Evolutionary conservation across 2,329 filamentous ascomycete species (phyloP), one percentile per base, ranked within the genome.

Genomic region (Macrophomina phaseolina): DNA sequence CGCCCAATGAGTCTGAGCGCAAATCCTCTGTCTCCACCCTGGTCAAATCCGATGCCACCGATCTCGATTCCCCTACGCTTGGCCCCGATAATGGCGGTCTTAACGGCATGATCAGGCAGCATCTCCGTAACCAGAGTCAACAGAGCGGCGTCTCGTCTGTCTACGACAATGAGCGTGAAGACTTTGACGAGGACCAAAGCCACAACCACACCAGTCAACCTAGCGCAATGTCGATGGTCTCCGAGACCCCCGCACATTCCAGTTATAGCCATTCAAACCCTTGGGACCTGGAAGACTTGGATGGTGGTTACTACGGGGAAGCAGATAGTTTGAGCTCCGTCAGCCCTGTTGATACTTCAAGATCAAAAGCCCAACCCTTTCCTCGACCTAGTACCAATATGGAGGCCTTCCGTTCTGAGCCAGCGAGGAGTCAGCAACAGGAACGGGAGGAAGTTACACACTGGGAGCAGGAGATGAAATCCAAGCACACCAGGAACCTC

Each of bases 81-180:
- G 91, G 91, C 1, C 90, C 91, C 0, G 82, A 82, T 16, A 81
- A 81, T 45, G 70, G 76, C 18, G 93, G 92, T 0, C 83, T 97
- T 16, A 94, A 90, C 73, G 91, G 91, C 1, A 86, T 97, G 82
- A 89, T 97, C 53, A 88, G 91, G 38, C 90, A 94, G 69, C 95
- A 98, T 81, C 81, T 98, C 48, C 89, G 95, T 61, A 88, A 88
- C 40, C 88, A 90, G 69, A 65, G 63, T 18, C 28, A 60, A 12
- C 56, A 56, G 9, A 98, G 94, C 79, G 90, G 90, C 67, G 86
- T 88, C 14, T 98, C 94, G 0, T 96, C 93, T 0, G 84, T 95
- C 32, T 93, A 92, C 65, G 78, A 73, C 5, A 63, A 67, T 11
- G 73, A 63, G 11, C 28, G 23, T 23, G 23, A 14, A 3, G 45